Conservation (phyloP, 164 flowering plant genomes). For the Vitis rotundifolia region DNA sequence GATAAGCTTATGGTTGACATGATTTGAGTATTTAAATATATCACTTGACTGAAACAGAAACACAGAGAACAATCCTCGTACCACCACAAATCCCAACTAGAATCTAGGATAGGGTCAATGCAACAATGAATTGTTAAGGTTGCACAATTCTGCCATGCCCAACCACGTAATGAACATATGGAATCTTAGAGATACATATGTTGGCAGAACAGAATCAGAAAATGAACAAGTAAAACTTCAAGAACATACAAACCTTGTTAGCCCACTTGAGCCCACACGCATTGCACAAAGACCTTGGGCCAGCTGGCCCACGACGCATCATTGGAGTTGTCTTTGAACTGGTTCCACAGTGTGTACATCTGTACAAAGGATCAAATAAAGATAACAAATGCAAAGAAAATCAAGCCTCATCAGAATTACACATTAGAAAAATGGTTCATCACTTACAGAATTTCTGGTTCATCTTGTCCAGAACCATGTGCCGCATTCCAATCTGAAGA, state of each 20-base stretch:
- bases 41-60: no score
- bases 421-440: background rate
- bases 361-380: slow-evolving; percentile 18
- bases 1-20: no score
- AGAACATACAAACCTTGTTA: slow-evolving; percentile 49
- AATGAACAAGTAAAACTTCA: background rate
- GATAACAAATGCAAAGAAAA: background rate
- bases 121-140: background rate
- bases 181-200: background rate
- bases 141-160: no score
- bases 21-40: no score
- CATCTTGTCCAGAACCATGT: slow-evolving; percentile 42
- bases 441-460: slow-evolving; percentile 58
- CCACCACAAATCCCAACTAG: no score
- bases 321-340: slow-evolving; percentile 68
- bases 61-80: no score
- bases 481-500: slow-evolving; percentile 35
- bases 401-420: background rate
- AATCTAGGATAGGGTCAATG: background rate
- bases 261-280: slow-evolving; percentile 90
- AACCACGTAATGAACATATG: background rate
- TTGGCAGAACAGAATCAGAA: background rate
- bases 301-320: slow-evolving; percentile 85
- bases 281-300: slow-evolving; percentile 73
- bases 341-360: slow-evolving; percentile 66